Conservation (phyloP, 2,329 filamentous ascomycete genomes). For the Talaromyces sp. region DNA sequence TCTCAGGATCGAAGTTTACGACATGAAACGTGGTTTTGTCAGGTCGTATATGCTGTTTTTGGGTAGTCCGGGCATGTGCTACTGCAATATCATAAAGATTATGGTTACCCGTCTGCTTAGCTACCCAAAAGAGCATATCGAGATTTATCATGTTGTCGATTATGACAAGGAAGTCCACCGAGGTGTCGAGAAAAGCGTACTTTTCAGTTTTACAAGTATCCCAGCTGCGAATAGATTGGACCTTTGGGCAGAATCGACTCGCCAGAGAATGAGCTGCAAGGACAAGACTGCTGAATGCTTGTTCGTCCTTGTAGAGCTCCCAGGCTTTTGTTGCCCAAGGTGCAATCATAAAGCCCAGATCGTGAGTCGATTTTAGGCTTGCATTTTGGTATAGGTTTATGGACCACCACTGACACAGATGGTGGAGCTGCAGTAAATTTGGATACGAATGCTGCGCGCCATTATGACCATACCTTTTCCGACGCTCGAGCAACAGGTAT, state of each 20-base stretch:
- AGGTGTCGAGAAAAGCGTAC: constrained; percentile 24
- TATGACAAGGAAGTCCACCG: constrained; percentile 37
- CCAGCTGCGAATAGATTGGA: neutral
- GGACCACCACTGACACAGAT: constrained; percentile 40
- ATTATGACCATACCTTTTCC: too few species aligned
- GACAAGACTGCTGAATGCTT: constrained; percentile 22
- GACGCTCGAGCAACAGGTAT: too few species aligned
- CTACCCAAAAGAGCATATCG: constrained; percentile 36
- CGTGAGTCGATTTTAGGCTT: constrained; percentile 45
- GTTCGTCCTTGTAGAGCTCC: constrained; percentile 39
- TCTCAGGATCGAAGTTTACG: constrained; percentile 40
- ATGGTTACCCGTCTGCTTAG: constrained; percentile 26
- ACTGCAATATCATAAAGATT: neutral
- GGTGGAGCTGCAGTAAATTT: neutral
- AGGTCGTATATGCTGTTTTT: constrained; percentile 35
- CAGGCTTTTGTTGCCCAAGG: constrained; percentile 46
- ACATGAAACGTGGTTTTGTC: constrained; percentile 23
- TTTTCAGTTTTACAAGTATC: neutral
- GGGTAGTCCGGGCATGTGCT: constrained; percentile 37
- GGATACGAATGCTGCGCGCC: too few species aligned
- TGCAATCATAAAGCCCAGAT: constrained; percentile 52
- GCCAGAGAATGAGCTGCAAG: neutral
- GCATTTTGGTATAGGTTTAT: constrained; percentile 34
- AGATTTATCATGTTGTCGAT: constrained; percentile 43
- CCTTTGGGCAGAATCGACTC: neutral